These are phyloP conservation scores for Petrea volubilis DNA, from an alignment of 257 asterid species.

Conservation along the genomic window DNA sequence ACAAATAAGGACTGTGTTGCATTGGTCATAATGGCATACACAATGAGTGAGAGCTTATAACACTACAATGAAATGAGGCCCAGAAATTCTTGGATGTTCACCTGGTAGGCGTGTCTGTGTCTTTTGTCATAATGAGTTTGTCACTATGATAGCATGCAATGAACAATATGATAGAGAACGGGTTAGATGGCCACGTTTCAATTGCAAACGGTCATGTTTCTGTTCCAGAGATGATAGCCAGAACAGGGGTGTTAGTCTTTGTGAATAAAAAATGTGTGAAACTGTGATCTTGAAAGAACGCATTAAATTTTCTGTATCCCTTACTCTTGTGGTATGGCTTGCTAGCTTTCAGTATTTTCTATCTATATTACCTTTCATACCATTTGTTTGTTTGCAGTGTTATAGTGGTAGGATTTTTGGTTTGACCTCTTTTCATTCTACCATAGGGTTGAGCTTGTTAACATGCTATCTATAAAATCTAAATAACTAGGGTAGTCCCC, in stretches of 20 bases:
- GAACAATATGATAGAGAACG: background rate
- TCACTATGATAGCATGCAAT: background rate
- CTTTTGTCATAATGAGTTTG: background rate
- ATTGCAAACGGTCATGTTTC: background rate
- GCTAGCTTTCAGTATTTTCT: constrained; percentile 11
- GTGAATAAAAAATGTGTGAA: background rate
- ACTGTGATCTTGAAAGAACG: background rate
- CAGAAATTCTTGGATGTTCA: background rate
- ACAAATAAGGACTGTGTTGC: background rate
- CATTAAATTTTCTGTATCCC: background rate
- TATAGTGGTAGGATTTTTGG: constrained; percentile 1
- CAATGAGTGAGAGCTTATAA: background rate
- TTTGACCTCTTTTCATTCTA: constrained; percentile 1
- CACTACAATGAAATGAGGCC: background rate
- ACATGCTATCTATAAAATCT: background rate
- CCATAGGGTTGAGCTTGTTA: background rate
- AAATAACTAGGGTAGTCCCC: background rate
- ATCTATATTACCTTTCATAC: background rate
- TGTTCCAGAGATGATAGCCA: background rate
- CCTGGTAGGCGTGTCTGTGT: background rate
- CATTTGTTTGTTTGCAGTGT: background rate
- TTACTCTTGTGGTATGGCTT: background rate
- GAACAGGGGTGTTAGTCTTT: background rate
- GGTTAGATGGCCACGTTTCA: background rate
- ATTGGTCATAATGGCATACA: background rate